Percentiles rank a stretch among this genome's conserved stretches.
phyloP scores from a whole-genome alignment of 2,329 filamentous ascomycete species.

The Ceratocystiopsis sp. region DNA sequence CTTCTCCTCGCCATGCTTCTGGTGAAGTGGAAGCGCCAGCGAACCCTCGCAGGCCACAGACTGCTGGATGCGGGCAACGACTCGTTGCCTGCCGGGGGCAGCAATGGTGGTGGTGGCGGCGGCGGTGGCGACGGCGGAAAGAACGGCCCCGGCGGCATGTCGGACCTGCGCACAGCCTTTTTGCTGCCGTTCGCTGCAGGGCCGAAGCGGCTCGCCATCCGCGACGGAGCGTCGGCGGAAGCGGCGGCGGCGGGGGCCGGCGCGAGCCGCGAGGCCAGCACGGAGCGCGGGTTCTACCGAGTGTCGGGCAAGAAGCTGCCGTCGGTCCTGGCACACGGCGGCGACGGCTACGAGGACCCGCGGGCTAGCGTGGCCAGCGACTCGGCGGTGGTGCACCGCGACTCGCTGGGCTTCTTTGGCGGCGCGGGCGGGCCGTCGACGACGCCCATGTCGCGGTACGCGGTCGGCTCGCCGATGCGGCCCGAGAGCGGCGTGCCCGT shows the following conservation, averaged over 20 bases:
- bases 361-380: constrained; percentile 12
- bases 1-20: constrained; percentile 34
- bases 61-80: constrained; percentile 24
- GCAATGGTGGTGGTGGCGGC: constrained; percentile 5
- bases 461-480: constrained; percentile 40
- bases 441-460: constrained; percentile 19
- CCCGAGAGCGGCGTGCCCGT: constrained; percentile 43
- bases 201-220: constrained; percentile 4
- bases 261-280: not conserved
- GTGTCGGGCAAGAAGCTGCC: constrained; percentile 48
- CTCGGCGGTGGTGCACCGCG: constrained; percentile 9
- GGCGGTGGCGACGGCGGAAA: constrained; percentile 10
- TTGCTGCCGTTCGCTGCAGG: constrained; percentile 30
- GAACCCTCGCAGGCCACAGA: constrained; percentile 19
- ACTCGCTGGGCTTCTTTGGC: constrained; percentile 14
- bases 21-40: constrained; percentile 35
- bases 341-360: constrained; percentile 35
- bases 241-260: constrained; percentile 14
- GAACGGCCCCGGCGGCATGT: constrained; percentile 20
- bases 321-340: constrained; percentile 43
- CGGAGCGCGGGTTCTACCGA: constrained; percentile 44
- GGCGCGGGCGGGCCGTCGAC: constrained; percentile 13
- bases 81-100: not conserved
- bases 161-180: constrained; percentile 27
- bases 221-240: constrained; percentile 14